Base-by-base conservation (phyloP, 768 basidiomycete genomes). In the Cystoderma amianthinum region DNA sequence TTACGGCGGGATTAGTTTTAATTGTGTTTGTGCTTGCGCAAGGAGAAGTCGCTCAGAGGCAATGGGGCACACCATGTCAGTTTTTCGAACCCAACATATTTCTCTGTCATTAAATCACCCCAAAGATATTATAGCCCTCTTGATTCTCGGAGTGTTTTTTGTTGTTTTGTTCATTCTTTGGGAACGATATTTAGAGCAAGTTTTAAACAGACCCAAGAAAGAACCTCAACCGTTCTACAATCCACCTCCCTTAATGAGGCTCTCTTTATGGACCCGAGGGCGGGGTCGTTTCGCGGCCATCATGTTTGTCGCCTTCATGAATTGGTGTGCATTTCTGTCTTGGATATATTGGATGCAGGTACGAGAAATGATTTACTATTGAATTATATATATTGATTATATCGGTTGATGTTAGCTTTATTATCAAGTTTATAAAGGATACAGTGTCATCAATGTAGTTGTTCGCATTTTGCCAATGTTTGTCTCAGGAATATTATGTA, bases 381-480 rank as follows among this genome's bases (percentile, higher is more conserved):
- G n/a, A n/a, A 62, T 25, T 20, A n/a, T 23, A 11, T 15, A 15
- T 40, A 19, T 17, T 32, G 11, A 15, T 28, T 10, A 5, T 40
- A 11, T 19, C 16, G 5, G 33, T 15, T 24, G 6, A n/a, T 21
- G 16, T 10, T 42, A 86, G 78, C 53, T 88, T 4, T 88, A 79
- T 52, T 90, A 86, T 54, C 85, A 90, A 51, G 68, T 76, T 36
- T 90, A 80, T 53, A 48, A 68, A 11, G 50, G 60, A 0, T 67
- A 79, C 3, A 67, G 59, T 0, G 79, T 85, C 0, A 60, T 90
- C 12, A 60, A 65, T 10, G 75, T 82, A 0, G 83, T 85, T 57
- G 46, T 84, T 16, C 74, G 84, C 2, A 60, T 89, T 38, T 44
- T 88, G 1, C 87, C 87, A 0, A 85, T 85, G 82, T 73, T 76